phyloP scores from a whole-genome alignment of 2,329 filamentous ascomycete genomes.

The Furcasterigmium sp. region DNA sequence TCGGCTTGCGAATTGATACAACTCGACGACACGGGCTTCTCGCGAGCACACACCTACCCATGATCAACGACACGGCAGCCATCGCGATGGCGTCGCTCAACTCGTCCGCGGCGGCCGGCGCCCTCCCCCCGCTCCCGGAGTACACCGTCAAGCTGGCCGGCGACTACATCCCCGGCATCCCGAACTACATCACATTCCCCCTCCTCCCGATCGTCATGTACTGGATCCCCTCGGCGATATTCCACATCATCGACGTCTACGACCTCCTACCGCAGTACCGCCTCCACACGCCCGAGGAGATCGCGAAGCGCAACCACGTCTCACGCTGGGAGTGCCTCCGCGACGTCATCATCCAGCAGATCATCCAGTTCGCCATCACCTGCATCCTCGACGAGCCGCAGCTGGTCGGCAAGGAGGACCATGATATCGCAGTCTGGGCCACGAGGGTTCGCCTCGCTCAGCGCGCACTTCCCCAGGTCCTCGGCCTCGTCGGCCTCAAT shows the following conservation, averaged over 20 bases:
- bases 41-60: constrained; percentile 17
- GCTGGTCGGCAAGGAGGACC: constrained; percentile 70
- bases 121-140: constrained; percentile 79
- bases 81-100: constrained; percentile 40
- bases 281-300: constrained; percentile 89
- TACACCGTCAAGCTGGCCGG: constrained; percentile 68
- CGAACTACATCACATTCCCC: constrained; percentile 76
- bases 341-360: constrained; percentile 87
- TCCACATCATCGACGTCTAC: constrained; percentile 80
- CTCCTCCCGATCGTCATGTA: constrained; percentile 77
- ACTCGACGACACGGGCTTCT: no score
- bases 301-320: constrained; percentile 81
- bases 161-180: constrained; percentile 69
- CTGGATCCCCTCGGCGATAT: constrained; percentile 80
- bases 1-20: neutral
- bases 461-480: constrained; percentile 65
- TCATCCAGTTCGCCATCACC: constrained; percentile 76
- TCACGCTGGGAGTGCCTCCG: constrained; percentile 79
- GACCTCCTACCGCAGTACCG: constrained; percentile 89
- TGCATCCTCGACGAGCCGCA: constrained; percentile 66
- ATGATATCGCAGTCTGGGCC: constrained; percentile 88
- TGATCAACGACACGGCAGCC: constrained; percentile 32
- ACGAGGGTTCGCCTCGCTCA: constrained; percentile 75
- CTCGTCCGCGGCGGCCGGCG: constrained; percentile 45
- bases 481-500: constrained; percentile 72